These are phyloP conservation scores for Phylloporus sp. DNA, from an alignment of 768 basidiomycete species.

Conservation along the genomic window DNA sequence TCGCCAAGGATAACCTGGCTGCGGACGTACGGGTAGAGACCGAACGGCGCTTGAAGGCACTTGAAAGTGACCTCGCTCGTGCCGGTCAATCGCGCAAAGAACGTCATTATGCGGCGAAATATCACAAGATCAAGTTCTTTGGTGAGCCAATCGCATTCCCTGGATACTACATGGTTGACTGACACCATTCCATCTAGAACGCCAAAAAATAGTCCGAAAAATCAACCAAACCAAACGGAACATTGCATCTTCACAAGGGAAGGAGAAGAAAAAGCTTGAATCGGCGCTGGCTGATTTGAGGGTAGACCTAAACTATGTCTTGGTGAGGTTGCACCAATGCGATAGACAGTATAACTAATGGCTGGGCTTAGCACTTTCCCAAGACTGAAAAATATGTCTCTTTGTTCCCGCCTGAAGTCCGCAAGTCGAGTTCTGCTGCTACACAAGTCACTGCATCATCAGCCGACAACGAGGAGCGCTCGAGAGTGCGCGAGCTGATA, in stretches of 20 bases:
- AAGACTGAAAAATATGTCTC: constrained; percentile 87
- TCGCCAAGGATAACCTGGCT: constrained; percentile 84
- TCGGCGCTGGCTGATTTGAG: constrained; percentile 56
- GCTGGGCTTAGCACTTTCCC: constrained; percentile 65
- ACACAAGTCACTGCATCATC: constrained; percentile 5
- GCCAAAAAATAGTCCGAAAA: constrained; percentile 80
- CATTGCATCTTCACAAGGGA: constrained; percentile 35
- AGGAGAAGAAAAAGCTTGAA: constrained; percentile 41
- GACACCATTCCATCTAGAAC: constrained; percentile 49
- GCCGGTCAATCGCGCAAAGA: constrained; percentile 66
- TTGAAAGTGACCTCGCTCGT: constrained; percentile 68
- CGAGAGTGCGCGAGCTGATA: constrained; percentile 58
- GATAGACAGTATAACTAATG: background rate
- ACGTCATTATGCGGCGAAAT: constrained; percentile 67
- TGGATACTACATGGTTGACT: background rate
- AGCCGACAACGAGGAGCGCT: constrained; percentile 46
- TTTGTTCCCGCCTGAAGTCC: constrained; percentile 72
- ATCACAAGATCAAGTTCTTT: constrained; percentile 94
- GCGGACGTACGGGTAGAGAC: constrained; percentile 81
- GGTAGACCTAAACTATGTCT: constrained; percentile 88
- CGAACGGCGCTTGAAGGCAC: constrained; percentile 69
- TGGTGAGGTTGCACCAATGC: constrained; percentile 43
- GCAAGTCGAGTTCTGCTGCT: constrained; percentile 8
- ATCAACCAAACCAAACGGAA: constrained; percentile 64
- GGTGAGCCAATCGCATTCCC: constrained; percentile 46